Conservation (phyloP, 768 basidiomycete genomes). For the Sarcodon aspratus region DNA sequence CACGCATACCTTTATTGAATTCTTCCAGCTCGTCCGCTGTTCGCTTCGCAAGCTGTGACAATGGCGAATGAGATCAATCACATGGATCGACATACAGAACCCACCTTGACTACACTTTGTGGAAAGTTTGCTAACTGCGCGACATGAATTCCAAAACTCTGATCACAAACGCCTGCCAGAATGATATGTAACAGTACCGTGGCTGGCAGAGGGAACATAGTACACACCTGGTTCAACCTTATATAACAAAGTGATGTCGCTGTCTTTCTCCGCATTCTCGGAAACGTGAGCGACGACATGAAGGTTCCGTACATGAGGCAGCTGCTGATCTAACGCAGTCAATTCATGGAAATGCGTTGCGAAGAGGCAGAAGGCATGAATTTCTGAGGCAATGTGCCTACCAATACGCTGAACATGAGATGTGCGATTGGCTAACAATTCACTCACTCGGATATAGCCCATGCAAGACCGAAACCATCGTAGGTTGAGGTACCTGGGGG, state of each 20-base stretch:
- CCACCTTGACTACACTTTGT: conserved; percentile 79
- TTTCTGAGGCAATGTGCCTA: conserved; percentile 88
- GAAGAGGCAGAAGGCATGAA: conserved; percentile 90
- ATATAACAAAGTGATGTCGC: conserved; percentile 76
- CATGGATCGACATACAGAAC: conserved; percentile 5
- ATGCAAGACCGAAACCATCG: conserved; percentile 95
- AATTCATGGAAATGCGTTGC: conserved; percentile 98
- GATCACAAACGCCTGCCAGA: conserved; percentile 73
- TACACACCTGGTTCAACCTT: conserved; percentile 65
- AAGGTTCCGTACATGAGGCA: conserved; percentile 82
- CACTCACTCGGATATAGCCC: conserved; percentile 94
- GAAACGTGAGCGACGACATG: conserved; percentile 93
- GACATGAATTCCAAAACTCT: conserved; percentile 98
- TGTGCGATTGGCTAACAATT: neutral
- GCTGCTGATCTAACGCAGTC: conserved; percentile 80
- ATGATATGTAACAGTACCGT: neutral
- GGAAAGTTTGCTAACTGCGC: conserved; percentile 98
- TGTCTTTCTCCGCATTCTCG: conserved; percentile 30
- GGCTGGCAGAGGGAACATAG: neutral
- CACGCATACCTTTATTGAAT: conserved; percentile 43
- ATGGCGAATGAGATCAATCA: neutral
- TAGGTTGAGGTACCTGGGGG: conserved; percentile 85
- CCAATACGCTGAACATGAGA: too few species aligned
- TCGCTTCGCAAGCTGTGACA: conserved; percentile 65
- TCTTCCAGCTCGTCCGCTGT: conserved; percentile 91